Evolutionary conservation across 2,329 filamentous ascomycete species (phyloP).

Genomic region (Corinectria fuckeliana): DNA sequence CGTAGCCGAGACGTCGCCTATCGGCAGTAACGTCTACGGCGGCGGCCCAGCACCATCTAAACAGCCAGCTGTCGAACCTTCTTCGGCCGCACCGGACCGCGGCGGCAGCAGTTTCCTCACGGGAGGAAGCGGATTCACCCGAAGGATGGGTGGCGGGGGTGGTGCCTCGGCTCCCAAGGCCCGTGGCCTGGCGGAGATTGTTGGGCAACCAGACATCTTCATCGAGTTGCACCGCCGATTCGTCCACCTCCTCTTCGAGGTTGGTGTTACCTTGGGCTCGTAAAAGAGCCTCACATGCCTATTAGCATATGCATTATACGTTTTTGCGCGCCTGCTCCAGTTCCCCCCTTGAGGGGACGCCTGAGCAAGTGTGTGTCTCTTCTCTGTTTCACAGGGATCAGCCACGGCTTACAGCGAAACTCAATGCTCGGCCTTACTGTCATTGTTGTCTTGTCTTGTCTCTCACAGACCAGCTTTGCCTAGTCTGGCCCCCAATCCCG

Average conservation of each 20-base stretch:
- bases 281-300: conserved; percentile 42
- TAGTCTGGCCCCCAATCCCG: background rate
- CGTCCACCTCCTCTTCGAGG: conserved; percentile 66
- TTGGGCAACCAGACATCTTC: conserved; percentile 72
- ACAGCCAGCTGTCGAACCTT: conserved; percentile 40
- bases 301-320: conserved; percentile 37
- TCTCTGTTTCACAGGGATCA: conserved; percentile 5
- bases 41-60: conserved; percentile 41
- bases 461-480: background rate
- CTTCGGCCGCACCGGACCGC: conserved; percentile 44
- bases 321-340: conserved; percentile 25
- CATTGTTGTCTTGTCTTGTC: too few relatives aligned
- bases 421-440: background rate
- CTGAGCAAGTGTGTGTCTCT: conserved; percentile 6
- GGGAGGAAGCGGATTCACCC: conserved; percentile 62
- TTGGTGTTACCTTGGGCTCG: conserved; percentile 60
- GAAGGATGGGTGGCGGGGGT: conserved; percentile 64
- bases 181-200: conserved; percentile 68
- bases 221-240: conserved; percentile 70
- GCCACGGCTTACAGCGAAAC: background rate
- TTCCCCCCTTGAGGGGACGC: conserved; percentile 8
- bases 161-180: conserved; percentile 63
- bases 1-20: conserved; percentile 52
- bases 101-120: conserved; percentile 63
- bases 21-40: conserved; percentile 48